Conservation (phyloP, 148 eudicot species). For the Chenopodium album region DNA sequence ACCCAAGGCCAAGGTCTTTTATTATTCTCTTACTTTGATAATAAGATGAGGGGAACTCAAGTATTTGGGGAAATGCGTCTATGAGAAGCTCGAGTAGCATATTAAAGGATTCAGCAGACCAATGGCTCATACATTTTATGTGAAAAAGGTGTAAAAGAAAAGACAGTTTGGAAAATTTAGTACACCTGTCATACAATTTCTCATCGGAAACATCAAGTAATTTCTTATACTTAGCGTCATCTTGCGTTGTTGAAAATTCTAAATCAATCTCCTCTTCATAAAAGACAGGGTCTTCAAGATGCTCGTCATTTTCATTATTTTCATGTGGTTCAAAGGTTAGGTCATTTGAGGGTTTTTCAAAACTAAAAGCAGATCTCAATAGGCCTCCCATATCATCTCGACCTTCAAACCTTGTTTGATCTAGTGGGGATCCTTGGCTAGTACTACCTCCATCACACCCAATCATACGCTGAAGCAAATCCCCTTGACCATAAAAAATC, state of each 20-base stretch:
- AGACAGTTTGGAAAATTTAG: too few species aligned
- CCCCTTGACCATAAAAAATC: not conserved
- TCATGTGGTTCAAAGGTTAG: too few species aligned
- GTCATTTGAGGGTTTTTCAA: not conserved
- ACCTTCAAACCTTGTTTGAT: not conserved
- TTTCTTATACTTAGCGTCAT: not conserved
- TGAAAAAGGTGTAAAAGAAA: too few species aligned
- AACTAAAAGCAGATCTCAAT: not conserved
- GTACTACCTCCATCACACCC: not conserved
- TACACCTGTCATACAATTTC: not conserved
- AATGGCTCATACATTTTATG: not conserved
- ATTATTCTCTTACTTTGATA: not conserved
- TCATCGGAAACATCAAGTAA: not conserved
- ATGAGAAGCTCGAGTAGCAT: not conserved
- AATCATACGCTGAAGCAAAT: not conserved
- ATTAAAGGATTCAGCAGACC: not conserved
- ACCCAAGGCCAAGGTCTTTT: constrained; percentile 17
- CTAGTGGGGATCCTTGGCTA: not conserved
- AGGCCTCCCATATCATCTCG: constrained; percentile 3
- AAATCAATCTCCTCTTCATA: not conserved
- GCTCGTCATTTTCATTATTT: not conserved
- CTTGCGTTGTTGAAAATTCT: not conserved
- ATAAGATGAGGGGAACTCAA: not conserved
- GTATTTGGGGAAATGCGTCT: constrained; percentile 7
- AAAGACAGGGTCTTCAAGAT: not conserved